Evolutionary conservation across 1,284 basidiomycete genomes (phyloP).

Genomic region (Agaricales sp.): DNA sequence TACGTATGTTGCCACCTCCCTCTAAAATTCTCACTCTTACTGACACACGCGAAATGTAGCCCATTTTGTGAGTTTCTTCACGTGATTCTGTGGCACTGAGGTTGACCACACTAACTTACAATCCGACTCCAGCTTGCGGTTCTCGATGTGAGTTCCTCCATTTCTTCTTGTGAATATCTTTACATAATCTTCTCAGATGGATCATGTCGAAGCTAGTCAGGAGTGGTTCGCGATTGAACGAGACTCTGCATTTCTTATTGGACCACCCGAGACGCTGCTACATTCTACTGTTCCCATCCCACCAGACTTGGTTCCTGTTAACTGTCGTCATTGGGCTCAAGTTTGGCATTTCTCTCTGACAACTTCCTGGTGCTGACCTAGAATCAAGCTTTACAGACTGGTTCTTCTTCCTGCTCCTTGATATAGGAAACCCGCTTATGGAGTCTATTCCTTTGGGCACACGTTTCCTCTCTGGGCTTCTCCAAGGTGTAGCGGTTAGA

Average conservation of each 20-base stretch:
- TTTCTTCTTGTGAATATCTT: not conserved
- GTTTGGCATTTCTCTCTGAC: conserved; percentile 23
- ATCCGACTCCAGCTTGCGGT: conserved; percentile 36
- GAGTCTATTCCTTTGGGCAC: conserved; percentile 62
- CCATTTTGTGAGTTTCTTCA: conserved; percentile 53
- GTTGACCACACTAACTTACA: conserved; percentile 5
- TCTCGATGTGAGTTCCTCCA: conserved; percentile 41
- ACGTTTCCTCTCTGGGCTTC: conserved; percentile 52
- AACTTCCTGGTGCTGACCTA: conserved; percentile 4
- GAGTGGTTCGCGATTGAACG: conserved; percentile 47
- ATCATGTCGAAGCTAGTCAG: conserved; percentile 44
- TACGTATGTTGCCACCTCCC: conserved; percentile 51
- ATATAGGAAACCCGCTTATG: conserved; percentile 74
- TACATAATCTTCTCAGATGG: not conserved
- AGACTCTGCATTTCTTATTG: conserved; percentile 86
- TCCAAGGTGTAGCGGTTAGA: conserved; percentile 76
- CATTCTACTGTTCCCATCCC: conserved; percentile 90
- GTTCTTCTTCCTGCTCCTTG: conserved; percentile 81
- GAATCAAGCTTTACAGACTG: conserved; percentile 68
- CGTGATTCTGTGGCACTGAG: not conserved
- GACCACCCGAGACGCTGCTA: conserved; percentile 97
- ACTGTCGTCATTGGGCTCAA: conserved; percentile 59
- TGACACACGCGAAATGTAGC: conserved; percentile 28
- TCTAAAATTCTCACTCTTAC: conserved; percentile 3
- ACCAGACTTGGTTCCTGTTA: conserved; percentile 91